Evolutionary conservation across 2,329 filamentous ascomycete genomes (phyloP).

Genomic region (Chrysosporium keratinophilum): DNA sequence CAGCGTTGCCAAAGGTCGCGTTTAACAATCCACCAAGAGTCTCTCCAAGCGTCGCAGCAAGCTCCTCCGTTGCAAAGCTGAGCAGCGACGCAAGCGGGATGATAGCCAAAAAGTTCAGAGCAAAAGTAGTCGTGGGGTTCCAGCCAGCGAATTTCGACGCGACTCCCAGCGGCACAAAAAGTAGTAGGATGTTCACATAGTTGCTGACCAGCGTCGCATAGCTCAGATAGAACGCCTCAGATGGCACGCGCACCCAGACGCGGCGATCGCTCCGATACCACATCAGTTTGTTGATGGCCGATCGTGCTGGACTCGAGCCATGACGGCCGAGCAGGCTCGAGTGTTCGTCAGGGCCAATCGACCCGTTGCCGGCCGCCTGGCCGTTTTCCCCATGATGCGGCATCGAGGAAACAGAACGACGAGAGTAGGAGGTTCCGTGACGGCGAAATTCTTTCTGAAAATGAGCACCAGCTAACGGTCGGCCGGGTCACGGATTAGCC

Average conservation of each 20-base stretch:
- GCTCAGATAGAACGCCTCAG: slow-evolving; percentile 31
- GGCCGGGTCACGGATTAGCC: neutral
- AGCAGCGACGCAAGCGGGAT: slow-evolving; percentile 52
- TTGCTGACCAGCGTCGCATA: slow-evolving; percentile 39
- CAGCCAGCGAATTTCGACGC: slow-evolving; percentile 50
- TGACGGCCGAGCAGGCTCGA: slow-evolving; percentile 9
- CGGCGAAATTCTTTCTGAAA: slow-evolving; percentile 17
- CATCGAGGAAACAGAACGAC: slow-evolving; percentile 12
- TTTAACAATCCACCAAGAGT: slow-evolving; percentile 54
- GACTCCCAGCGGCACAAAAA: slow-evolving; percentile 57
- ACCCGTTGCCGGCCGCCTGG: slow-evolving; percentile 13
- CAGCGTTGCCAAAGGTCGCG: slow-evolving; percentile 57
- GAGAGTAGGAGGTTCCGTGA: slow-evolving; percentile 12
- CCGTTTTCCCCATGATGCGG: slow-evolving; percentile 7
- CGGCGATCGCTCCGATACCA: slow-evolving; percentile 29
- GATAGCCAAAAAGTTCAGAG: slow-evolving; percentile 55
- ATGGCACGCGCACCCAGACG: slow-evolving; percentile 33
- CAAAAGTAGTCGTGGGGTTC: slow-evolving; percentile 49
- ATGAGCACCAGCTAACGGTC: slow-evolving; percentile 15
- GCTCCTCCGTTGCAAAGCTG: slow-evolving; percentile 55
- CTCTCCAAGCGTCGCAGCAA: slow-evolving; percentile 51
- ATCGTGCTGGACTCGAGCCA: neutral
- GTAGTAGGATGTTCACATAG: slow-evolving; percentile 50
- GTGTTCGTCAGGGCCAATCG: slow-evolving; percentile 10
- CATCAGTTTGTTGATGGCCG: slow-evolving; percentile 8